Evolutionary conservation across 2,329 filamentous ascomycete species (phyloP), one percentile per base, ranked within the genome.

Genomic region (Coccinonectria pachysandricola): DNA sequence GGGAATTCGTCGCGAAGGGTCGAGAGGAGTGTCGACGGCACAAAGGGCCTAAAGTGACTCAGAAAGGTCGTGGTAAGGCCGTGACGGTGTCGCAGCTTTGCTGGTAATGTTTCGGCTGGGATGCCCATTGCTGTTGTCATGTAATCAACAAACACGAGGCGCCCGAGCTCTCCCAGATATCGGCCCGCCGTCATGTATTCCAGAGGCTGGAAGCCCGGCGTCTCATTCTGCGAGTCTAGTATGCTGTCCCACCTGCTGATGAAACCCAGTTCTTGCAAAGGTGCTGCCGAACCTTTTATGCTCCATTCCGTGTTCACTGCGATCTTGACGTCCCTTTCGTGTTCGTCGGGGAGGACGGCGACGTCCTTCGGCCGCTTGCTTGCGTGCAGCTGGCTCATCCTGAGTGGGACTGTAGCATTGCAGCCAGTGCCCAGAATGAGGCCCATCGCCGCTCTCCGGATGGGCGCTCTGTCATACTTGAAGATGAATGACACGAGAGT

Each of bases 241-340:
- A 65, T 56, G 7, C 61, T 54, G 43, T 91, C 83, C 82, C 82
- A 88, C 18, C 57, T 57, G 7, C 71, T 86, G 26, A 83, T 70
- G 24, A 87, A 64, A 1, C 62, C 60, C 12, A 76, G 56, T 13
- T 75, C 64, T 13, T 65, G 61, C 28, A 88, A 57, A 1, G 82
- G 79, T 6, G 65, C 61, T n/a, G 74, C 75, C 3, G 81, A 74
- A 6, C 82, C 82, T 14, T 76, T 77, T 42, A 91, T 85, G 26
- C 78, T 82, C 78, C 80, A 87, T 54, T 91, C 83, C 0, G 83
- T 88, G 47, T 88, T 88, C 36, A 88, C 74, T 4, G 83, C 71
- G 9, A 86, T 76, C 39, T 72, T 76, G n/a, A 69, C 59, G 6
- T 79, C 64, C 8, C 62, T 56, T 2, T 61, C 38, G 12, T 36